A percentile compares a stretch with the other conserved stretches of the same genome.
These are phyloP conservation scores for Diplodia mutila DNA, from an alignment of 2,329 filamentous ascomycete genomes.

Conservation along the genomic window DNA sequence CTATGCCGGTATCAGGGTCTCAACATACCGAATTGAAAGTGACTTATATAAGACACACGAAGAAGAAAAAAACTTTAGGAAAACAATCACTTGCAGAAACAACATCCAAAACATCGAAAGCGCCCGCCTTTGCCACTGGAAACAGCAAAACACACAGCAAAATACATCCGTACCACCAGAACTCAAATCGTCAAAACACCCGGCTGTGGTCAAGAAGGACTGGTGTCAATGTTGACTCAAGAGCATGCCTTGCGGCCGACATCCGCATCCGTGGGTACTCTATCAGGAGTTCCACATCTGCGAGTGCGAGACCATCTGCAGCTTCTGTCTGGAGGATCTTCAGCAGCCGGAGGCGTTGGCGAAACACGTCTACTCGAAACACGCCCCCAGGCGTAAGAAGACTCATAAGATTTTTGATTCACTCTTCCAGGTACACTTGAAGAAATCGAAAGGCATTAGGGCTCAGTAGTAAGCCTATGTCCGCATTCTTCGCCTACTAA, in stretches of 20 bases:
- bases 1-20: too few species aligned
- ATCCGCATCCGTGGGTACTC: not conserved
- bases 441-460: not conserved
- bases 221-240: too few species aligned
- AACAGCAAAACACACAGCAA: too few species aligned
- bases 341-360: not conserved
- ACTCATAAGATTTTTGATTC: not conserved
- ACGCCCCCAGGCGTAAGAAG: not conserved
- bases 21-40: too few species aligned
- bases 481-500: not conserved
- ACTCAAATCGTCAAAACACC: too few species aligned
- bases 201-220: too few species aligned
- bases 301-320: conserved; percentile 4
- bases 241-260: not conserved
- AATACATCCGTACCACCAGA: too few species aligned
- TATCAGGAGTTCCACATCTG: not conserved
- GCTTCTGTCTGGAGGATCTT: not conserved
- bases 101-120: too few species aligned
- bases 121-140: too few species aligned
- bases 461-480: not conserved
- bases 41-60: too few species aligned
- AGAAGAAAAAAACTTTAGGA: too few species aligned
- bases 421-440: not conserved
- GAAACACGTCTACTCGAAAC: not conserved
- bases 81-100: too few species aligned